phyloP scores from a whole-genome alignment of 2,329 filamentous ascomycete species.

The Fonsecaea pedrosoi region DNA sequence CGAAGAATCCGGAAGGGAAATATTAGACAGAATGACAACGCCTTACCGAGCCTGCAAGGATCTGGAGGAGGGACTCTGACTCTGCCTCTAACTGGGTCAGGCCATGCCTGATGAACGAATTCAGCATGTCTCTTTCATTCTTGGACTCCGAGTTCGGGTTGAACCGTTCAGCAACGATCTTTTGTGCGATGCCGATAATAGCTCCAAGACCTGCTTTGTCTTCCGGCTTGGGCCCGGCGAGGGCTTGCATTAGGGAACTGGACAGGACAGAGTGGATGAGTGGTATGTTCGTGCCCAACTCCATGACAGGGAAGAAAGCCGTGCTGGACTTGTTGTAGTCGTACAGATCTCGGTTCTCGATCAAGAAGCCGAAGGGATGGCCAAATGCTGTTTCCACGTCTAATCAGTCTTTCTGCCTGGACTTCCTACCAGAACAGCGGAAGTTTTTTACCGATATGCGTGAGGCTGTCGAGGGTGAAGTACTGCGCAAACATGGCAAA shows the following conservation, averaged over 20 bases:
- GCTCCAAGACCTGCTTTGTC: conserved; percentile 25
- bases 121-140: conserved; percentile 41
- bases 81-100: conserved; percentile 20
- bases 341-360: conserved; percentile 23
- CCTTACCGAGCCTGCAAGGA: conserved; percentile 26
- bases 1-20: not conserved
- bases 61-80: conserved; percentile 23
- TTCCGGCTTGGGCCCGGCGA: conserved; percentile 5
- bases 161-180: conserved; percentile 37
- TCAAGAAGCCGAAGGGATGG: conserved; percentile 29
- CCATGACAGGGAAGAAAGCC: conserved; percentile 10
- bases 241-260: conserved; percentile 7
- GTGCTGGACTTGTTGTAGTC: conserved; percentile 17
- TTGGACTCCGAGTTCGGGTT: conserved; percentile 9
- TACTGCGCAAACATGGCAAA: conserved; percentile 24
- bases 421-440: not conserved
- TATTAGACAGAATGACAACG: not conserved
- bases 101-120: conserved; percentile 42
- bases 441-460: conserved; percentile 16
- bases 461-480: conserved; percentile 32
- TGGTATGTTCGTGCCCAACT: conserved; percentile 10
- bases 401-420: not conserved
- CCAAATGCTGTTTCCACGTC: conserved; percentile 19
- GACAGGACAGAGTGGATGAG: conserved; percentile 12
- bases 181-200: conserved; percentile 29